Evolutionary conservation across 768 basidiomycete species (phyloP).

Genomic region (Tulasnella sp.): DNA sequence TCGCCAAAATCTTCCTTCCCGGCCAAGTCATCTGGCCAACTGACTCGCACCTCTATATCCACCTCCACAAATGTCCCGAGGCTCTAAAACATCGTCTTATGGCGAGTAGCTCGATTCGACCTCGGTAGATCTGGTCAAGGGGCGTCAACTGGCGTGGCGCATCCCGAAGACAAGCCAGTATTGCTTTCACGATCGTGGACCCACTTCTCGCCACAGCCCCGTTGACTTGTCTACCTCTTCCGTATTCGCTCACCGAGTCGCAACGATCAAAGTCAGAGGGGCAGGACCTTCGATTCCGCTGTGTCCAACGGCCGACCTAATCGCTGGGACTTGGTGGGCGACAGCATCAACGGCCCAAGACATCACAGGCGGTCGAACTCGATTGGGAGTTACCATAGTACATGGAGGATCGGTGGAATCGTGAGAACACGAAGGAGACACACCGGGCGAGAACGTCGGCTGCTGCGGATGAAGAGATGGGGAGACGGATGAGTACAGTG

Average conservation of each 20-base stretch:
- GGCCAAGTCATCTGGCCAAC: neutral
- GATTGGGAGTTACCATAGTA: too few species aligned
- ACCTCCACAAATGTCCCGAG: too few species aligned
- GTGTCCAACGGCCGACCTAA: neutral
- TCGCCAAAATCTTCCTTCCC: neutral
- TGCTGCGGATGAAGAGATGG: conserved; percentile 40
- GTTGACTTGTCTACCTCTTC: conserved; percentile 35
- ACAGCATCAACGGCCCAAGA: neutral
- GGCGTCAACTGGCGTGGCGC: conserved; percentile 63
- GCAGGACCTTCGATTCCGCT: conserved; percentile 41
- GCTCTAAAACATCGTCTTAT: neutral
- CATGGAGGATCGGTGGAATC: neutral
- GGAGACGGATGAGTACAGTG: too few species aligned
- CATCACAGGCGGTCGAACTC: neutral
- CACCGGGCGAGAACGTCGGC: neutral
- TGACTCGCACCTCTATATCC: neutral
- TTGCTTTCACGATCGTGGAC: conserved; percentile 25
- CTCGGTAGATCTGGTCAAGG: conserved; percentile 48
- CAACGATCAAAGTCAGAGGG: conserved; percentile 40
- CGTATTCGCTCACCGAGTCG: neutral
- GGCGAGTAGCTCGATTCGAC: neutral
- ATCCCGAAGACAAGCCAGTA: conserved; percentile 39
- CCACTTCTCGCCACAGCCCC: conserved; percentile 33
- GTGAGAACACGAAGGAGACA: neutral
- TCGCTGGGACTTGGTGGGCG: neutral